Evolutionary conservation across 2,329 filamentous ascomycete genomes (phyloP), one percentile per base, ranked within the genome.

Genomic region (Colletotrichum filicis): DNA sequence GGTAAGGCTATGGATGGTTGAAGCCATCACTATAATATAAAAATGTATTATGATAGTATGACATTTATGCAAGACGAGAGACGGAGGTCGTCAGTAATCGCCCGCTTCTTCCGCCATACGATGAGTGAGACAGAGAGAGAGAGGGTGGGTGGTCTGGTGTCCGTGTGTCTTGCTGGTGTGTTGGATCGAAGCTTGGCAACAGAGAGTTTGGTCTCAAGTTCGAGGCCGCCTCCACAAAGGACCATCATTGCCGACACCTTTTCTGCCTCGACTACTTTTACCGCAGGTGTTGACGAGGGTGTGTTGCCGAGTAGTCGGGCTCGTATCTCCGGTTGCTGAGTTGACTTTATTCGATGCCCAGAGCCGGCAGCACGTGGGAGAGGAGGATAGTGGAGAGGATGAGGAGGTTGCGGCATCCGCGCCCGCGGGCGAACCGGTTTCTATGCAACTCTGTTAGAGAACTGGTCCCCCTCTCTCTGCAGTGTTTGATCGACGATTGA

Each of bases 401-500:
- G 61, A 11, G 22, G 52, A 26, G n/a, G 46, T 16, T 30, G 52
- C 35, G 24, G 35, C 16, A 26, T 37, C 53, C 35, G 66, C 28
- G 64, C 26, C 42, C n/a, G 59, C 5, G 35, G 60, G 52, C 46
- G 71, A 66, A 66, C 56, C n/a, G 35, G 30, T 42, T 42, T 57
- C 63, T 62, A 61, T 35, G 22, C 46, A 19, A 52, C 26, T 32
- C 30, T 59, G 55, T 70, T 55, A 66, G 67, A 58, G 26, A 63
- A 55, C 14, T 30, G 35, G 52, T 52, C n/a, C 32, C 26, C 8
- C 55, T 26, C 22, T 24, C 5, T 35, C 19, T n/a, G 28, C 16
- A 35, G 42, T 56, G 70, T 73, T 73, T 73, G 66, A 73, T 73
- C 70, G 53, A 30, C 59, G 35, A 24, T 46, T 56, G 66, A 63